phyloP scores from a whole-genome alignment of 139 green algal species.

The Chlorella sp. region DNA sequence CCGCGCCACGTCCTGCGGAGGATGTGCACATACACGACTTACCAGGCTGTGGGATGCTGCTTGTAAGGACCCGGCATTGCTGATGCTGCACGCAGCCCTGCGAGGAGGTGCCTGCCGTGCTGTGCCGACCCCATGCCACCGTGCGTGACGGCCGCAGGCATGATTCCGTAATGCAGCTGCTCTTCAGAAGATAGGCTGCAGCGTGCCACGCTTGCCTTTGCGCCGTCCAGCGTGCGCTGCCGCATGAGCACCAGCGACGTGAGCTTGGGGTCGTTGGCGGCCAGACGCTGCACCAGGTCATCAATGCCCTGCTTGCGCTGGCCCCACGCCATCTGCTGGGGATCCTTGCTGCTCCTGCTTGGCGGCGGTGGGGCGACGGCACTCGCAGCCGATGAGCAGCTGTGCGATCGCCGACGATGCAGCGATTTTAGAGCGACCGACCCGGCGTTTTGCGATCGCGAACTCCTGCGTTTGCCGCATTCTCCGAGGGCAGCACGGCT shows the following conservation, averaged over 20 bases:
- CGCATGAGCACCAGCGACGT: neutral
- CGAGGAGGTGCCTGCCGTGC: too few species aligned
- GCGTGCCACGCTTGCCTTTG: neutral
- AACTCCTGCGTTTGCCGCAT: too few species aligned
- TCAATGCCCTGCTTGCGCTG: slow-evolving; percentile 4
- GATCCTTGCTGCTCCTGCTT: too few species aligned
- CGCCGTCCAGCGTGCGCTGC: neutral
- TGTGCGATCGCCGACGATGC: too few species aligned
- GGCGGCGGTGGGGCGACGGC: too few species aligned
- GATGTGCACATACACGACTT: neutral
- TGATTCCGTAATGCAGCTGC: neutral
- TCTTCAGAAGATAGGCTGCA: neutral
- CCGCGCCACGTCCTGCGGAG: neutral
- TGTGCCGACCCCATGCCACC: neutral
- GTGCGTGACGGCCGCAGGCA: neutral
- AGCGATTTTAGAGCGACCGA: too few species aligned
- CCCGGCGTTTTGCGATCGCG: too few species aligned
- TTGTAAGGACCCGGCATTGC: neutral
- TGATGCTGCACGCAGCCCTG: too few species aligned
- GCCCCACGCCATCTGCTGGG: slow-evolving; percentile 7
- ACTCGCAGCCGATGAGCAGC: too few species aligned
- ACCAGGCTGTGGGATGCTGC: neutral
- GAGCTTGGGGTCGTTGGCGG: slow-evolving; percentile 4
- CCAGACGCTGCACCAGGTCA: neutral
- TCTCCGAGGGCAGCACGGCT: too few species aligned